phyloP scores from a whole-genome alignment of 139 green algal genomes.

The Tetraselmis striata region DNA sequence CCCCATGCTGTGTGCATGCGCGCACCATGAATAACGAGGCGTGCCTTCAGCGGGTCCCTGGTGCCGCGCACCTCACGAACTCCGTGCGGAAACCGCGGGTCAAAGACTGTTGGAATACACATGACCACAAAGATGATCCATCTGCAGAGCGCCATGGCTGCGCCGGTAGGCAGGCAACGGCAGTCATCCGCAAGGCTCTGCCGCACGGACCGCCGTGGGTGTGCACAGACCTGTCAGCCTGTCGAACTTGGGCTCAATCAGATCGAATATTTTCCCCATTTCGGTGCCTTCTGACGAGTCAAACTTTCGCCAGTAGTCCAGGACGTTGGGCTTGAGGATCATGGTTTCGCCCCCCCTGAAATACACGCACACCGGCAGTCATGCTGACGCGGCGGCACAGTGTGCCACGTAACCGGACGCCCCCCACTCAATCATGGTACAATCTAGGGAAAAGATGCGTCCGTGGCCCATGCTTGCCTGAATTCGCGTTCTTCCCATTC shows the following conservation, averaged over 20 bases:
- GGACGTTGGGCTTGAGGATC: slow-evolving; percentile 51
- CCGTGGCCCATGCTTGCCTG: slow-evolving; percentile 1
- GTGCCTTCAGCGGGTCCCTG: slow-evolving; percentile 45
- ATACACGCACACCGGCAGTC: too few species aligned
- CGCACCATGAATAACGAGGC: slow-evolving; percentile 72
- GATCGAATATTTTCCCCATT: slow-evolving; percentile 44
- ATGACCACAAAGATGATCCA: background rate
- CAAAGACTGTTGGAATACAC: too few species aligned
- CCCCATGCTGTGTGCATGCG: too few species aligned
- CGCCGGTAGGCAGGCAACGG: too few species aligned
- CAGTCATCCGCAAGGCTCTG: too few species aligned
- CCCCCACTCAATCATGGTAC: too few species aligned
- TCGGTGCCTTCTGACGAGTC: slow-evolving; percentile 50
- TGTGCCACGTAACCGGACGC: too few species aligned
- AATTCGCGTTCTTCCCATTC: slow-evolving; percentile 52
- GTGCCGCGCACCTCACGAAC: slow-evolving; percentile 58
- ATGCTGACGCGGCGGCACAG: too few species aligned
- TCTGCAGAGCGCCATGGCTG: too few species aligned
- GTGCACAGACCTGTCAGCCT: slow-evolving; percentile 44
- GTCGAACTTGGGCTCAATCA: slow-evolving; percentile 57
- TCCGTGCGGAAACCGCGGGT: slow-evolving; percentile 67
- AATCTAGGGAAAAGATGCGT: too few species aligned
- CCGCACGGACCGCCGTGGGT: too few species aligned
- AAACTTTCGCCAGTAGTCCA: slow-evolving; percentile 67
- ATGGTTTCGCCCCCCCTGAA: slow-evolving; percentile 66